Percentiles rank a stretch among this genome's conserved stretches.
Evolutionary conservation across 116 monocot species (phyloP).

Genomic region (Posidonia oceanica): DNA sequence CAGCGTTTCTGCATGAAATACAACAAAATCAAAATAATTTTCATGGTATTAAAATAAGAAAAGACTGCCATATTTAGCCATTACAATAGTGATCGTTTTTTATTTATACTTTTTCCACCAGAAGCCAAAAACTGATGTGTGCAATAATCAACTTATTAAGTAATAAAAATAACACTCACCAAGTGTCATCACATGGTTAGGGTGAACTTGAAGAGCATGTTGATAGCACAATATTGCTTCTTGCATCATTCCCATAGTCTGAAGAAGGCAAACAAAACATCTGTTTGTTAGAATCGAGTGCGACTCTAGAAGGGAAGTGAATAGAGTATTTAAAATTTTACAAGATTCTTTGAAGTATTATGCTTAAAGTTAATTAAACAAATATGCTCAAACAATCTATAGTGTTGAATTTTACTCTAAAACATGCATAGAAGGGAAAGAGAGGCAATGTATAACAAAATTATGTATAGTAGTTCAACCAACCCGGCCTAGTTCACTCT

Average conservation of each 20-base stretch:
- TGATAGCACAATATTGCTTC: slow-evolving; percentile 90
- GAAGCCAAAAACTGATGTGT: not conserved
- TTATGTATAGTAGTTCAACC: too few species aligned
- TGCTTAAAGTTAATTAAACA: too few species aligned
- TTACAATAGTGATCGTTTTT: not conserved
- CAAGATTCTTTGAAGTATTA: too few species aligned
- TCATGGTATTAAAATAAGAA: not conserved
- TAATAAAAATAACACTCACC: slow-evolving; percentile 31
- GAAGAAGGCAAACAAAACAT: slow-evolving; percentile 48
- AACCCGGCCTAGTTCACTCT: too few species aligned
- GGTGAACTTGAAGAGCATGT: slow-evolving; percentile 64
- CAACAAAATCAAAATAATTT: not conserved
- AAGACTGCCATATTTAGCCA: not conserved
- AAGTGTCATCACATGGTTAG: slow-evolving; percentile 68
- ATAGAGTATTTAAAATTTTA: too few species aligned
- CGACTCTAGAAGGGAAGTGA: too few species aligned
- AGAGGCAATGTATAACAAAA: too few species aligned
- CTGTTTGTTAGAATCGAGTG: too few species aligned
- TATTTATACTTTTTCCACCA: not conserved
- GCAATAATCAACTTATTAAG: not conserved
- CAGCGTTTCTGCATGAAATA: slow-evolving; percentile 8
- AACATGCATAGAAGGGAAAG: too few species aligned
- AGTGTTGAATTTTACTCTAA: too few species aligned
- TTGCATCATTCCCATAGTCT: slow-evolving; percentile 88
- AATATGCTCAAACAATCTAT: too few species aligned